Conservation (phyloP, 805 yeast genomes). For the Pichia insulana region DNA sequence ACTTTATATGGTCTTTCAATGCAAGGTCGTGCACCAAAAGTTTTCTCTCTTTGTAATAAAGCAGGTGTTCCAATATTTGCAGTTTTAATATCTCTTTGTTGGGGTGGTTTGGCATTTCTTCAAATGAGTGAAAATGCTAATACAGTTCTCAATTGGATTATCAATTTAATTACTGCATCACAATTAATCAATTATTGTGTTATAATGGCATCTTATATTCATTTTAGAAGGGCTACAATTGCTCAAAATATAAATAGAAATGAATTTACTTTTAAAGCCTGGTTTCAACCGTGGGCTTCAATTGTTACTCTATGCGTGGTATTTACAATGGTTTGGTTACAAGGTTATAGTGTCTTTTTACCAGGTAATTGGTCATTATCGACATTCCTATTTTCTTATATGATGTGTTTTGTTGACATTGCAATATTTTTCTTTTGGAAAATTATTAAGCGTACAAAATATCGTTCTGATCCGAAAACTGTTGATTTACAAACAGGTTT, state of each 20-base stretch:
- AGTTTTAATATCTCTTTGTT: slow-evolving; percentile 42
- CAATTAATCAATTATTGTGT: slow-evolving; percentile 55
- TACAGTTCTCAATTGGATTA: slow-evolving; percentile 63
- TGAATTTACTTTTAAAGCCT: slow-evolving; percentile 42
- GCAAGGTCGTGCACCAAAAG: slow-evolving; percentile 62
- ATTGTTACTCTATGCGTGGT: slow-evolving; percentile 16
- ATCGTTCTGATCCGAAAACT: slow-evolving; percentile 33
- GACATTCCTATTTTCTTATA: slow-evolving; percentile 57
- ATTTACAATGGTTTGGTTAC: slow-evolving; percentile 32
- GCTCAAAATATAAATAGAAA: slow-evolving; percentile 42
- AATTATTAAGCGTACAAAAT: slow-evolving; percentile 38
- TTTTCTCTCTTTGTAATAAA: slow-evolving; percentile 54
- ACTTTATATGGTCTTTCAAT: slow-evolving; percentile 61
- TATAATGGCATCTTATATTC: slow-evolving; percentile 49
- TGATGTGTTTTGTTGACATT: slow-evolving; percentile 56
- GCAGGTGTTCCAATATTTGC: slow-evolving; percentile 70
- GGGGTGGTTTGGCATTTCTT: slow-evolving; percentile 60
- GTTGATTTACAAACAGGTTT: slow-evolving; percentile 49
- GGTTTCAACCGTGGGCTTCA: slow-evolving; percentile 27
- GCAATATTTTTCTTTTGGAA: slow-evolving; percentile 45
- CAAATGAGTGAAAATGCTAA: slow-evolving; percentile 55
- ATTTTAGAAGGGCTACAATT: slow-evolving; percentile 51
- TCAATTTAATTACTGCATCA: slow-evolving; percentile 61
- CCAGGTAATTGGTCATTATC: slow-evolving; percentile 58
- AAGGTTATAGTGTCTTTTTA: slow-evolving; percentile 45